A percentile compares a stretch with the other conserved stretches of the same genome.
Evolutionary conservation across 169 alveolate genomes (phyloP).

Genomic region (Eimeria praecox): DNA sequence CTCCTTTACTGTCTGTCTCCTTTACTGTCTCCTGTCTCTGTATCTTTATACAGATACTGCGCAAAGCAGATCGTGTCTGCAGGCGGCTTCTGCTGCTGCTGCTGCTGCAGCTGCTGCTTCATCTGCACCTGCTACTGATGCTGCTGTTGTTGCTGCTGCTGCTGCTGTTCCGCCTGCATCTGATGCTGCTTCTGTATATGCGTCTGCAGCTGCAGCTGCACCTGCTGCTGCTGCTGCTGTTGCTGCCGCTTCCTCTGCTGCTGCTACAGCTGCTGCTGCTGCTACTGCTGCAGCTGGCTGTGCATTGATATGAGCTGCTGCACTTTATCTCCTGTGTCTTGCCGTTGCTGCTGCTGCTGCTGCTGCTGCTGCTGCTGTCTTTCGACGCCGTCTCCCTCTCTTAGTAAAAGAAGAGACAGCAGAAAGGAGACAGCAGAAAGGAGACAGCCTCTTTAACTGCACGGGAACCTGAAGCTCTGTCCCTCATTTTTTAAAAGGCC

Average conservation of each 20-base stretch:
- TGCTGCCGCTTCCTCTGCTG: conserved; percentile 9
- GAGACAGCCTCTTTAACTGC: too few species aligned
- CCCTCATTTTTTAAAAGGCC: too few species aligned
- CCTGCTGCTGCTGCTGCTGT: conserved; percentile 55
- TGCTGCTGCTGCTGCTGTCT: conserved; percentile 14
- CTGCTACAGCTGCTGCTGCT: conserved; percentile 4
- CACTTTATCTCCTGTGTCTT: background rate
- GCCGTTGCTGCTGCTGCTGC: conserved; percentile 1
- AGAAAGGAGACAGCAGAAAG: too few species aligned
- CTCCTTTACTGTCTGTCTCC: too few species aligned
- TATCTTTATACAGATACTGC: background rate
- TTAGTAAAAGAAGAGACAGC: too few species aligned
- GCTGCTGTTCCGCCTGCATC: background rate
- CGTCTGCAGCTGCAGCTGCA: background rate
- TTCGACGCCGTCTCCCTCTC: background rate
- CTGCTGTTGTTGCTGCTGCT: conserved; percentile 6
- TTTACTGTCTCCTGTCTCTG: background rate
- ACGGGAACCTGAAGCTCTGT: too few species aligned
- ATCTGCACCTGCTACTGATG: background rate
- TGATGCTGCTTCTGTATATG: background rate
- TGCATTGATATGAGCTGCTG: background rate
- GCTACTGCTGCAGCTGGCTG: background rate
- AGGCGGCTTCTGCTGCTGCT: conserved; percentile 17
- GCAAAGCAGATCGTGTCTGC: background rate
- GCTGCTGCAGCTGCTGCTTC: background rate